These are phyloP conservation scores for Cadophora gregata DNA, from an alignment of 2,329 filamentous ascomycete genomes.

Conservation along the genomic window DNA sequence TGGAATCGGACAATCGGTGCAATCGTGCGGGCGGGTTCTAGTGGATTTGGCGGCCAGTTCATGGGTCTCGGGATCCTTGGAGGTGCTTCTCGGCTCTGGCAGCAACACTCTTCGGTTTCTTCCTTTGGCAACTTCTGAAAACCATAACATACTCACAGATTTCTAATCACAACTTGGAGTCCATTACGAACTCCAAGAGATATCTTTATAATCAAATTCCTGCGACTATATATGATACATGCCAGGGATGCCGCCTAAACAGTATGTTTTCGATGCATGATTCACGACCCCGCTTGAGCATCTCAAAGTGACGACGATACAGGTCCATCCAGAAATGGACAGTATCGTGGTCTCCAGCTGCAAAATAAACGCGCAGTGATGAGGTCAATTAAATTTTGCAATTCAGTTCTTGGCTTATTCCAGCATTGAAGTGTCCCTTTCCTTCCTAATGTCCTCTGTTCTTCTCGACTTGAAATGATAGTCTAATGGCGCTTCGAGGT, in stretches of 20 bases:
- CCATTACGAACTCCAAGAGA: neutral
- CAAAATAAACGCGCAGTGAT: too few relatives aligned
- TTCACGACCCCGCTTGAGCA: slow-evolving; percentile 1
- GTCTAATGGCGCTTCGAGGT: too few relatives aligned
- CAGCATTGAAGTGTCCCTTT: too few relatives aligned
- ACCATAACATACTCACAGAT: neutral
- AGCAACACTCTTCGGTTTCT: neutral
- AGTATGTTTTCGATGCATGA: neutral
- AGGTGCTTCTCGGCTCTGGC: neutral
- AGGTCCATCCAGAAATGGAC: neutral
- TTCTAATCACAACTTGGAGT: neutral
- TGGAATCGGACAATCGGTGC: neutral
- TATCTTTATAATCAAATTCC: neutral
- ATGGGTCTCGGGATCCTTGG: neutral
- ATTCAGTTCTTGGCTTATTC: too few relatives aligned
- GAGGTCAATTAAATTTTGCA: too few relatives aligned
- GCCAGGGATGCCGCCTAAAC: neutral
- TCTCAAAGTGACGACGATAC: neutral
- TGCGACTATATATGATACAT: neutral
- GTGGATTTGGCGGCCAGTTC: neutral
- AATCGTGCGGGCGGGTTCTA: neutral
- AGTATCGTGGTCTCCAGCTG: neutral
- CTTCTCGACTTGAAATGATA: too few relatives aligned
- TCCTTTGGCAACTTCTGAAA: neutral
- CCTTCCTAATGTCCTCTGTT: too few relatives aligned